Conservation (phyloP, 2,329 filamentous ascomycete genomes). For the Botrytis aclada region DNA sequence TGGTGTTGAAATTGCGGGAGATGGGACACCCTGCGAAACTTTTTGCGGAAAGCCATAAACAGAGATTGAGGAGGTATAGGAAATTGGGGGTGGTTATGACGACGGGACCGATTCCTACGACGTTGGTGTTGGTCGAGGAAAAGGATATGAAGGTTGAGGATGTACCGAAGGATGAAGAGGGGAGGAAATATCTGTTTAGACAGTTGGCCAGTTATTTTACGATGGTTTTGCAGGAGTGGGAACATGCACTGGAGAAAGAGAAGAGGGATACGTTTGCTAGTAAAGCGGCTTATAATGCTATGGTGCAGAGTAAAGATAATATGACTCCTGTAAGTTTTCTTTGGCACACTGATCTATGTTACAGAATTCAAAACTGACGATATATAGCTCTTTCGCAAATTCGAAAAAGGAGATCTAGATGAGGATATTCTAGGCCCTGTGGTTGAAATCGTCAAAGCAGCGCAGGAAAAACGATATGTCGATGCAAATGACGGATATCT, state of each 20-base stretch:
- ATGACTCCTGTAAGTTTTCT: slow-evolving; percentile 65
- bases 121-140: slow-evolving; percentile 73
- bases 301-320: slow-evolving; percentile 83
- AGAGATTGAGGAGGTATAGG: slow-evolving; percentile 67
- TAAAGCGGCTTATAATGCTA: slow-evolving; percentile 76
- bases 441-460: slow-evolving; percentile 86
- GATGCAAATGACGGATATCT: slow-evolving; percentile 96
- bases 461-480: slow-evolving; percentile 88
- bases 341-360: background rate
- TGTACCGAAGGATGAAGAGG: slow-evolving; percentile 61
- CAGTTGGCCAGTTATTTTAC: slow-evolving; percentile 95
- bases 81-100: slow-evolving; percentile 60
- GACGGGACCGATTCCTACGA: slow-evolving; percentile 83
- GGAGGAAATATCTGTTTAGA: slow-evolving; percentile 70
- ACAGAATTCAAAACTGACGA: slow-evolving; percentile 20
- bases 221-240: slow-evolving; percentile 90
- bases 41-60: slow-evolving; percentile 77
- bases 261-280: slow-evolving; percentile 67
- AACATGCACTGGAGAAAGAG: slow-evolving; percentile 68
- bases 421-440: slow-evolving; percentile 77
- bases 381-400: slow-evolving; percentile 73
- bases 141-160: slow-evolving; percentile 80
- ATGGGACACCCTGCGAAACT: slow-evolving; percentile 70
- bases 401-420: slow-evolving; percentile 78
- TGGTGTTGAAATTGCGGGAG: slow-evolving; percentile 64